These are phyloP conservation scores for Nicotiana tomentosiformis DNA, from an alignment of 257 asterid species.

Conservation along the genomic window DNA sequence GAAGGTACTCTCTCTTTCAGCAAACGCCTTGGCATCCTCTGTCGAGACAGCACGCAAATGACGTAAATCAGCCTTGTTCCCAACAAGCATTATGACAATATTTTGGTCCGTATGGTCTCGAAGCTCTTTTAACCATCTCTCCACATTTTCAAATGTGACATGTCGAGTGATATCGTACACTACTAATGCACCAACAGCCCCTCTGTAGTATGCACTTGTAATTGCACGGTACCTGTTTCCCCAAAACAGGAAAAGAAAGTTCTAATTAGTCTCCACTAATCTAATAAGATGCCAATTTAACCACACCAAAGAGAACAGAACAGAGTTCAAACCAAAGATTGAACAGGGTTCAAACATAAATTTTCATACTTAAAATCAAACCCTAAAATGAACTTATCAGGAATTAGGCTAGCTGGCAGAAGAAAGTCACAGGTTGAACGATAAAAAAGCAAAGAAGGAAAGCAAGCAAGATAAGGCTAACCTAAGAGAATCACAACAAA, in stretches of 20 bases:
- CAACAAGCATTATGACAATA: constrained; percentile 67
- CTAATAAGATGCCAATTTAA: not conserved
- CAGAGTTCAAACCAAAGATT: not conserved
- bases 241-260: not conserved
- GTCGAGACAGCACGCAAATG: constrained; percentile 61
- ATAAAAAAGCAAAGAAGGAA: not conserved
- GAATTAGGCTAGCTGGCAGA: not conserved
- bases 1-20: constrained; percentile 51
- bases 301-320: not conserved
- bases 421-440: not conserved
- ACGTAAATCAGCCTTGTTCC: constrained; percentile 64
- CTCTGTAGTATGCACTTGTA: constrained; percentile 70
- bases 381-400: not conserved
- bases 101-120: constrained; percentile 66
- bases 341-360: not conserved
- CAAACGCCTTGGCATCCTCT: constrained; percentile 47
- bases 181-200: constrained; percentile 64
- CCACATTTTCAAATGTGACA: constrained; percentile 56
- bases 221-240: constrained; percentile 58
- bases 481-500: not conserved
- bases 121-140: constrained; percentile 67
- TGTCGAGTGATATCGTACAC: constrained; percentile 68
- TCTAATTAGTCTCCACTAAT: not conserved
- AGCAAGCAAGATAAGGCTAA: not conserved
- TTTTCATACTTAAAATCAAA: not conserved